Base-by-base conservation (phyloP, 73 alveolate genomes). In the Paramecium caudatum region DNA sequence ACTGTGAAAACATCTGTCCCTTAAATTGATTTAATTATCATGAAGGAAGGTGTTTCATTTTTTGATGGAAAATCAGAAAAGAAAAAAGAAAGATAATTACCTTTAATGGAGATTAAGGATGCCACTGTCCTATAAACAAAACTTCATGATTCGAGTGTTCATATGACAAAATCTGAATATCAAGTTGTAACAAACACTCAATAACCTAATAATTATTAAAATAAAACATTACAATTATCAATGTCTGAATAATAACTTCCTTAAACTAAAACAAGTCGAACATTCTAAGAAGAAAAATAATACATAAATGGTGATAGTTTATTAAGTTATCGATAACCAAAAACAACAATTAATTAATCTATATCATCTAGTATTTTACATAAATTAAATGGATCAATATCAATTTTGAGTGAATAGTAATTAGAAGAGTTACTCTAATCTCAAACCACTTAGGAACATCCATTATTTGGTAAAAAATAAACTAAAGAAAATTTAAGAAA, bases 121-220 rank as follows among this genome's bases (percentile, higher is more conserved):
- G 15, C 36, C 19, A 27, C 7, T 19, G 68, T 34, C 19, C 43
- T 74, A 7, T 8, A 19, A 8, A 23, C n/a, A 17, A 41, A 32
- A 0, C 68, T 74, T 30, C 10, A 17, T 9, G 19, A 36, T 19
- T 7, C 49, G 16, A 43, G 43, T 41, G 46, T 74, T 1, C 39
- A 74, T 10, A 74, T 74, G 88, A 74, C 88, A 16, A 74, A 74
- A 21, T 74, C n/a, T 41, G 88, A 74, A 74, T 74, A 74, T 43
- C 12, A 45, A 45, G 17, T 27, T 12, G 21, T 74, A 15, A 74
- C 88, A 2, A 74, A 74, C 43, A 10, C 80, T 19, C 30, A 55
- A 21, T 55, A 55, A 55, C 30, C 45, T 23, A 55, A 21, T 23
- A 55, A 55, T 10, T 55, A 27, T 55, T 25, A 55, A 55, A 55